Conservation (phyloP, 345 rosid genomes). For the Pugionium dolabratum region DNA sequence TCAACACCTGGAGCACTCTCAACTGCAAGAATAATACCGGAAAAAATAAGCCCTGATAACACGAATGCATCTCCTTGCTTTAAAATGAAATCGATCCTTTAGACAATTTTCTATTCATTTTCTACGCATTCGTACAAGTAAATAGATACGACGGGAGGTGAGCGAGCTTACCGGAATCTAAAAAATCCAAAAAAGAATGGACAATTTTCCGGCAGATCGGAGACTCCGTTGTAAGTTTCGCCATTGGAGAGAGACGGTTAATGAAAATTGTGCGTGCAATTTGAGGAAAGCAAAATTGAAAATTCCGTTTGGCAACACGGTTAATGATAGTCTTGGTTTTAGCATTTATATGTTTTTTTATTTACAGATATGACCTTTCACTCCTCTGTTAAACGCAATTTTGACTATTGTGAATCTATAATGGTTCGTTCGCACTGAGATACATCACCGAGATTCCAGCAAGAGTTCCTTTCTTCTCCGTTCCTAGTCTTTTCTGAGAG, state of each 20-base stretch:
- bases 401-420: background rate
- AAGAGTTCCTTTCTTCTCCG: background rate
- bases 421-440: background rate
- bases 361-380: conserved; percentile 3
- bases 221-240: conserved; percentile 59
- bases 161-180: conserved; percentile 55
- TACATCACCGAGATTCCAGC: conserved; percentile 1
- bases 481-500: background rate
- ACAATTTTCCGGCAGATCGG: conserved; percentile 70
- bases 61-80: background rate
- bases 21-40: conserved; percentile 43
- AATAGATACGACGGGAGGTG: background rate
- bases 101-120: background rate
- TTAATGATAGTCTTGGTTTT: conserved; percentile 5
- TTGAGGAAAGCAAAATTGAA: background rate
- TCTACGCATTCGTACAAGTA: background rate
- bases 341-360: background rate
- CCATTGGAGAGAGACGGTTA: too few relatives aligned
- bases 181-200: conserved; percentile 71
- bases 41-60: background rate
- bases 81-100: background rate
- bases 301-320: conserved; percentile 29
- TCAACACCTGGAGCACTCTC: conserved; percentile 73
- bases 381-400: background rate
- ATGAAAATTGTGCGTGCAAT: conserved; percentile 2